These are phyloP conservation scores for Mycosphaerella sp. DNA, from an alignment of 2,329 filamentous ascomycete species.

Conservation along the genomic window DNA sequence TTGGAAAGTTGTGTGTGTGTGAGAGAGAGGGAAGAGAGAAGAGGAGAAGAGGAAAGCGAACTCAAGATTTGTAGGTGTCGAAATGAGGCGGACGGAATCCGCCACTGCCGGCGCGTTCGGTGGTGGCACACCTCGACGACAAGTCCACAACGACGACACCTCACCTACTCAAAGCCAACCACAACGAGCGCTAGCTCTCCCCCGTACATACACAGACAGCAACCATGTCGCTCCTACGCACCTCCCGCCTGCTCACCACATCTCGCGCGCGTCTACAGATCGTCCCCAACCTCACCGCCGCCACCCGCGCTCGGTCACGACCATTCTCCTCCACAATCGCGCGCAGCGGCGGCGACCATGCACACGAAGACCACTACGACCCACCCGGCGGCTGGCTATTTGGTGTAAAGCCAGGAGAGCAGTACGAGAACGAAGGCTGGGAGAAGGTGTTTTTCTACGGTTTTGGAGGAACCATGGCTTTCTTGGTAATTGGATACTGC, in stretches of 20 bases:
- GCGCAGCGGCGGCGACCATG: slow-evolving; percentile 48
- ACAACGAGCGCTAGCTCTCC: not conserved
- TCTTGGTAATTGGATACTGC: slow-evolving; percentile 74
- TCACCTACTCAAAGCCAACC: slow-evolving; percentile 2
- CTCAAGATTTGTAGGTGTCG: not conserved
- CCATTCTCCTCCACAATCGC: slow-evolving; percentile 31
- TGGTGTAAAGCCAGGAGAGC: slow-evolving; percentile 89
- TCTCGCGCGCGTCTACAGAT: slow-evolving; percentile 32
- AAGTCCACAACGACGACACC: slow-evolving; percentile 1
- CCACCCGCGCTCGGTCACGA: slow-evolving; percentile 26
- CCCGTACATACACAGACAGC: not conserved
- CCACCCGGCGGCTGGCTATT: slow-evolving; percentile 88
- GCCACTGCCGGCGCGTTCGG: not conserved
- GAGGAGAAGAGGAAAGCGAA: not conserved
- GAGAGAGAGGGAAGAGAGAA: slow-evolving; percentile 1
- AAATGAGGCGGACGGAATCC: not conserved
- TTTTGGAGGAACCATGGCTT: slow-evolving; percentile 69
- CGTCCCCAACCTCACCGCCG: slow-evolving; percentile 27
- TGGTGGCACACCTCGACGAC: slow-evolving; percentile 1
- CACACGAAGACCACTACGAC: slow-evolving; percentile 77
- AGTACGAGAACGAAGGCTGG: slow-evolving; percentile 95
- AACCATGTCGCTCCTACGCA: slow-evolving; percentile 30
- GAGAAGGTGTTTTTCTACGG: slow-evolving; percentile 81
- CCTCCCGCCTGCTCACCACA: slow-evolving; percentile 28
- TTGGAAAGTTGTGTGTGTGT: slow-evolving; percentile 4